Base-by-base conservation (phyloP, 2,329 filamentous ascomycete genomes). In the Ophiocordyceps unilateralis region DNA sequence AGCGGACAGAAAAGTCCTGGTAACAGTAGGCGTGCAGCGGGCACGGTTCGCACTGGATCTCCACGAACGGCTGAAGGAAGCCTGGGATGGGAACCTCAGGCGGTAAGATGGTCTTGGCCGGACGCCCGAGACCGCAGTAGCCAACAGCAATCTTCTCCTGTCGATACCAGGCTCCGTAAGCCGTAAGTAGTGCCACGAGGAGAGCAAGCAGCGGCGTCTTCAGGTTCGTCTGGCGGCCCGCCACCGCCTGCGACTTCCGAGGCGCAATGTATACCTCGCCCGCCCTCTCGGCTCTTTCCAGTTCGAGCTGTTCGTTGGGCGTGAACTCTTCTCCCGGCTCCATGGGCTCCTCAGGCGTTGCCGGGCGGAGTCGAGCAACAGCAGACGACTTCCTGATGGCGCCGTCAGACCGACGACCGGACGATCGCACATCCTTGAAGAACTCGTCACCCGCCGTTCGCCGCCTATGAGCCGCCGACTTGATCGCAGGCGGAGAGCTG, bases 101-200 rank as follows among this genome's bases (percentile, higher is more conserved):
- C 11, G 71, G 70, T 17, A 76, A 58, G 24, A 76, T 55, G 49
- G 66, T 55, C 26, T 62, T 66, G 2, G 69, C 74, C 40, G 76
- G 68, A 43, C 79, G 75, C 21, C 83, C 91, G 43, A 93, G 74
- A 12, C 88, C 87, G 57, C 91, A 98, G 57, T 93, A 98, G 28
- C 93, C 91, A 19, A 96, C 85, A 15, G 85, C 82, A n/a, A 94
- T 68, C 69, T 96, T 96, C 62, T 98, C 91, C 57, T 94, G 85
- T 41, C 89, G 73, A 66, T 88, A 98, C 74, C 88, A 91, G 9
- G 75, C 75, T 24, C 72, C 81, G 49, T 93, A 85, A 1, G 81
- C 77, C 26, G 73, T 73, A 7, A 91, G 59, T 10, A 91, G 62
- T 0, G 81, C 78, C 19, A 83, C 57, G 3, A 89, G 58, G 2